Evolutionary conservation across 352 stramenopile genomes (phyloP).

Genomic region (Pythium dissotocum): DNA sequence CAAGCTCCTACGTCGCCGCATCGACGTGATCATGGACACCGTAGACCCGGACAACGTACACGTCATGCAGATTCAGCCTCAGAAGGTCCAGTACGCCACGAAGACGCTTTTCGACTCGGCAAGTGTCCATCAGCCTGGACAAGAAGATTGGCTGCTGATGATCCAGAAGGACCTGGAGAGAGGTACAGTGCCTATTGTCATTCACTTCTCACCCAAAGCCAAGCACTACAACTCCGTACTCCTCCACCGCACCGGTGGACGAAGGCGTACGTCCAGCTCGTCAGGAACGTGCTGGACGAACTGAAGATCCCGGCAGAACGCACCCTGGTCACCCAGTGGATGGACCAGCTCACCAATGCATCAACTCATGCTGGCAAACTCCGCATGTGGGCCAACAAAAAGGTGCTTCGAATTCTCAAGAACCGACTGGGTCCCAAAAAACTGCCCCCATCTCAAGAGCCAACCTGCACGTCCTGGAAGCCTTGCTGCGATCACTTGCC

Average conservation of each 20-base stretch:
- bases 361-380: not conserved
- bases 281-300: not conserved
- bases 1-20: not conserved
- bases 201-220: not conserved
- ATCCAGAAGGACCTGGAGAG: not conserved
- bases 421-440: not conserved
- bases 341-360: too few relatives aligned
- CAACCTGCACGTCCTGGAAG: not conserved
- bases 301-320: not conserved
- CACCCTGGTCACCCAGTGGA: not conserved
- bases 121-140: not conserved
- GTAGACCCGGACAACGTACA: not conserved
- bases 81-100: not conserved
- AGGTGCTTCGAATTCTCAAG: not conserved
- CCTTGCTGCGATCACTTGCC: not conserved
- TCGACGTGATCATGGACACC: not conserved
- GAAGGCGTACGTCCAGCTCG: too few relatives aligned
- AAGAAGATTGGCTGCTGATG: not conserved
- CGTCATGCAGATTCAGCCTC: not conserved
- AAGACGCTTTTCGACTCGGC: not conserved
- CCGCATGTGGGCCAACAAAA: not conserved
- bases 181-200: not conserved
- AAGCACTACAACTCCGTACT: not conserved
- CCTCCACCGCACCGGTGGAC: not conserved
- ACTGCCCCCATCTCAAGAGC: too few relatives aligned